Evolutionary conservation across 2,329 filamentous ascomycete species (phyloP).

Genomic region (Nannizziopsis barbatae): DNA sequence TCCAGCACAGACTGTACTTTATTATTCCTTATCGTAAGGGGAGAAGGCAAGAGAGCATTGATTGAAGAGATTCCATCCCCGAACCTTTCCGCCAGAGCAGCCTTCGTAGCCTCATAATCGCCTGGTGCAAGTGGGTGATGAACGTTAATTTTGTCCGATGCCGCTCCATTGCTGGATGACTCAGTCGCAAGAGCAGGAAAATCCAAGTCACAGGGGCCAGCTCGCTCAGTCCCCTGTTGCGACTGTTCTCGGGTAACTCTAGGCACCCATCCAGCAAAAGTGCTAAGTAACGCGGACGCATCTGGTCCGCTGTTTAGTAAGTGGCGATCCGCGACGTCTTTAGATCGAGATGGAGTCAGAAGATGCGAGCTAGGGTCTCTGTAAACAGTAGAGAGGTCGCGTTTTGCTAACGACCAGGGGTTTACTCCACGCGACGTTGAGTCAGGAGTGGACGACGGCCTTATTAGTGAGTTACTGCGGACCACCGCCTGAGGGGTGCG

Average conservation of each 20-base stretch:
- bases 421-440: slow-evolving; percentile 18
- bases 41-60: not conserved
- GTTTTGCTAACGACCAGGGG: slow-evolving; percentile 30
- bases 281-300: not conserved
- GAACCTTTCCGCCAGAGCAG: not conserved
- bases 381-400: slow-evolving; percentile 16
- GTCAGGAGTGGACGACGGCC: not conserved
- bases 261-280: not conserved
- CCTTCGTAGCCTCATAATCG: not conserved
- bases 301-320: not conserved
- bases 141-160: no score
- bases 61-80: not conserved
- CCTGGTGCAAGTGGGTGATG: no score
- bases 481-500: no score
- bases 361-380: slow-evolving; percentile 13
- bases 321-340: not conserved
- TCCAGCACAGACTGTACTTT: not conserved
- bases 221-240: no score
- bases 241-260: no score
- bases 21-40: not conserved
- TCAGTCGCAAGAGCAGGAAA: no score
- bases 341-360: slow-evolving; percentile 13
- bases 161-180: not conserved
- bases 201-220: no score
- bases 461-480: not conserved